Evolutionary conservation across 805 yeast species (phyloP), one percentile per base, ranked within the genome.

Genomic region (Clavispora phyllophila): DNA sequence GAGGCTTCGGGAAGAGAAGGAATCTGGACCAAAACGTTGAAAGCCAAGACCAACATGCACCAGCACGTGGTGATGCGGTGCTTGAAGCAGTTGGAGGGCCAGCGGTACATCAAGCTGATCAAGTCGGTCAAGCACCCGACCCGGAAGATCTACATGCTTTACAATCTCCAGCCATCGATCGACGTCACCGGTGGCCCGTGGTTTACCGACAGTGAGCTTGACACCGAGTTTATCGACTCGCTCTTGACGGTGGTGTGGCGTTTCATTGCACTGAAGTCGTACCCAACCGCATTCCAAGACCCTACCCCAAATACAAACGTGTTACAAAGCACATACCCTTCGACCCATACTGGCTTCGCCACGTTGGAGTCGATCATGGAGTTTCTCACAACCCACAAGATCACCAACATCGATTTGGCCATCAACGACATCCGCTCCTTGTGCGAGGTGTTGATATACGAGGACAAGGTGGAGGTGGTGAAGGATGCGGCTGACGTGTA

Each of bases 131-230:
- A 87, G 45, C 82, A 78, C 62, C 97, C 98, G 12, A 91, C 97
- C 1, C 76, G 99, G 50, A 93, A 93, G 58, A 91, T 93, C 26
- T 95, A 91, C 64, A 93, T 93, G 98, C 73, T 93, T 41, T 91
- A 90, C 60, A 82, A 87, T 57, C 69, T 93, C 51, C 96, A 89
- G 60, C 99, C 99, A 5, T 84, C 95, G 3, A 82, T 87, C 25
- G 98, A 91, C 51, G 93, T 93, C 29, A 93, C 98, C 0, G 99
- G 99, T 50, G 99, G 99, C 5, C 98, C 98, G 4, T 93, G 99
- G 99, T 93, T 90, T 60, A 89, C 97, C 0, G 99, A 93, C 60
- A 81, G 90, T 27, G 98, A 93, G 63, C 72, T 93, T 44, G 99
- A 93, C 60, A 81, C 88, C 3, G 98, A 91, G 62, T 93, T 93